Percentiles rank a stretch among this genome's conserved stretches.
phyloP scores from a whole-genome alignment of 2,329 filamentous ascomycete species.

The Biscogniauxia mediterranea region DNA sequence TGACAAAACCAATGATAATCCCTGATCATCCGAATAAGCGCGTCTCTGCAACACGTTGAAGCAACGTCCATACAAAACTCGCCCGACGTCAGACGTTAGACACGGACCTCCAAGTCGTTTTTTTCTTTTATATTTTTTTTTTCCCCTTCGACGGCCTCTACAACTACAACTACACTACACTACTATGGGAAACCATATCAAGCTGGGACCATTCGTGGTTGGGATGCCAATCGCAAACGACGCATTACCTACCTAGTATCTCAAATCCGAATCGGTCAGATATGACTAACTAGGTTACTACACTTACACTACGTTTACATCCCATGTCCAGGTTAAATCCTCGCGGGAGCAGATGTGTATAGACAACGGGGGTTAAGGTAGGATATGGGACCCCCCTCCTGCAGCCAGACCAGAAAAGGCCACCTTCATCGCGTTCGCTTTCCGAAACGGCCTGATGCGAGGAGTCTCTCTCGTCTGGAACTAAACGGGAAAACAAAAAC shows the following conservation, averaged over 20 bases:
- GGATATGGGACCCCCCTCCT: constrained; percentile 16
- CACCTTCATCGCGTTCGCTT: constrained; percentile 12
- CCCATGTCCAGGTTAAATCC: constrained; percentile 3
- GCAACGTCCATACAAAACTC: constrained; percentile 37
- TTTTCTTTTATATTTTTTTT: constrained; percentile 10
- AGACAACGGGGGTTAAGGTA: neutral
- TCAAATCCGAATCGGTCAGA: neutral
- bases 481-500: constrained; percentile 19
- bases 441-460: constrained; percentile 17
- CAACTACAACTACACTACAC: constrained; percentile 13
- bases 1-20: constrained; percentile 29
- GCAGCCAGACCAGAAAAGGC: constrained; percentile 12
- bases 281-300: neutral
- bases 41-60: constrained; percentile 39
- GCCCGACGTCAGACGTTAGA: constrained; percentile 41
- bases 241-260: neutral
- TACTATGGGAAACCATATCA: neutral
- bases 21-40: constrained; percentile 30
- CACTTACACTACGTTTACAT: constrained; percentile 2
- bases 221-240: neutral
- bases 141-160: neutral
- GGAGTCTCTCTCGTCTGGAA: constrained; percentile 18
- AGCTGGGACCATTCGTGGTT: neutral
- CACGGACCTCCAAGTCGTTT: constrained; percentile 27
- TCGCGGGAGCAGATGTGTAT: constrained; percentile 6